Base-by-base conservation (phyloP, 768 basidiomycete genomes). In the Lactarius hengduanensis region DNA sequence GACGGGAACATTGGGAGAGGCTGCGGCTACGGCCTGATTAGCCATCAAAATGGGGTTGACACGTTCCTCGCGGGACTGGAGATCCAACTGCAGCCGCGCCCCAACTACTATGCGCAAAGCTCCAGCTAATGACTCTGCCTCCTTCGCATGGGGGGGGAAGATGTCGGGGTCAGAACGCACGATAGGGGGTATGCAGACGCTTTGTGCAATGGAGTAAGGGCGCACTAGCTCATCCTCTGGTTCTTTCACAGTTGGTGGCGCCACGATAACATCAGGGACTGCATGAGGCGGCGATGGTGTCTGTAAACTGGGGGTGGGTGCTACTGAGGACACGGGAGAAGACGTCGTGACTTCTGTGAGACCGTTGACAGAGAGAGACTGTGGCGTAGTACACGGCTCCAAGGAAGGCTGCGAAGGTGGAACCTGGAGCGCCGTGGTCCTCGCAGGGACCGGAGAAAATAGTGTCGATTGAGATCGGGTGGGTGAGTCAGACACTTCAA, bases 21-120 rank as follows among this genome's bases (percentile, higher is more conserved):
- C 55, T 11, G 75, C 75, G 4, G 80, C 77, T 57, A 84, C 76
- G 10, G 81, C 75, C 67, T 78, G 78, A 73, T 92, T 92, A 36
- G 84, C 81, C 69, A 81, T 74, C 16, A 93, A 77, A 26, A 92
- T 80, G 1, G 89, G 89, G 30, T 82, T 80, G 11, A 89, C 80
- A 26, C 84, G 83, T 70, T 89, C 87, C 47, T 83, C 81, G 26
- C 84, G 83, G 13, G 86, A 82, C 73, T 88, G 86, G 16, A 77
- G 79, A 73, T 90, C 87, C 67, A 78, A 80, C 41, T 83, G 80
- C 47, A 87, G 79, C 34, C 90, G 82, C 11, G 85, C 82, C 77
- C 85, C 83, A 32, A 89, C 80, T 16, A 87, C 84, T 32, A 87
- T 77, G 30, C 85, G 84, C 53, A 92, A 78, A 9, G 86, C 87